Percentiles rank a stretch among this genome's conserved stretches.
phyloP scores from a whole-genome alignment of 192 early-diverging fungal genomes.

The Backusella liffmaniae region DNA sequence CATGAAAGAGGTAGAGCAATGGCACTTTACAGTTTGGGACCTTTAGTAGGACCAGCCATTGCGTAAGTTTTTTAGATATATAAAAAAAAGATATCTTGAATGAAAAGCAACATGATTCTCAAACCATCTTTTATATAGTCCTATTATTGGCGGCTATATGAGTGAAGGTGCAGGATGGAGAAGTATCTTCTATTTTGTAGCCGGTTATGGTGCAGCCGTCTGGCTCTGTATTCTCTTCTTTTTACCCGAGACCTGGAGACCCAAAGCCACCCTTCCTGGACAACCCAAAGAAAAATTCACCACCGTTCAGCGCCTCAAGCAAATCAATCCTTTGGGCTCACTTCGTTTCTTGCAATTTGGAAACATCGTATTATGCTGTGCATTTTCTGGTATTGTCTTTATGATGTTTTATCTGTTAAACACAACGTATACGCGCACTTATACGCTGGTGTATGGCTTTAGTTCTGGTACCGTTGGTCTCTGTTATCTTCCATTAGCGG shows the following conservation, averaged over 20 bases:
- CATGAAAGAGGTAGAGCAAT: conserved; percentile 22
- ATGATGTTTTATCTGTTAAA: conserved; percentile 31
- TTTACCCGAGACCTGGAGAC: conserved; percentile 18
- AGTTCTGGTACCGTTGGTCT: conserved; percentile 28
- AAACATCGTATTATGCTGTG: conserved; percentile 23
- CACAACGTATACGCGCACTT: conserved; percentile 35
- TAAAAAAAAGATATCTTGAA: background rate
- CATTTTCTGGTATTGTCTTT: conserved; percentile 25
- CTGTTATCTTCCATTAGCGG: conserved; percentile 34
- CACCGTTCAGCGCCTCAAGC: background rate
- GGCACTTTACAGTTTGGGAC: background rate
- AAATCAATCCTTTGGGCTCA: conserved; percentile 27
- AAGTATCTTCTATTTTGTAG: conserved; percentile 23
- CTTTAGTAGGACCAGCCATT: background rate
- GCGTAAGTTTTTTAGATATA: conserved; percentile 1
- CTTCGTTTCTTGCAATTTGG: conserved; percentile 16
- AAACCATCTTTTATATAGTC: background rate
- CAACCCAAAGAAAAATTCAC: background rate
- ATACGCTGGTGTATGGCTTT: conserved; percentile 31
- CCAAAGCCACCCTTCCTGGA: background rate
- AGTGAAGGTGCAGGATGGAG: conserved; percentile 12
- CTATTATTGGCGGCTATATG: conserved; percentile 17
- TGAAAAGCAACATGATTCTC: too few relatives aligned
- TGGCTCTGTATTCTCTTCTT: conserved; percentile 18
- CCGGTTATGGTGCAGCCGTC: background rate